Conservation (phyloP, 208 protist species). For the Leishmania arabica region DNA sequence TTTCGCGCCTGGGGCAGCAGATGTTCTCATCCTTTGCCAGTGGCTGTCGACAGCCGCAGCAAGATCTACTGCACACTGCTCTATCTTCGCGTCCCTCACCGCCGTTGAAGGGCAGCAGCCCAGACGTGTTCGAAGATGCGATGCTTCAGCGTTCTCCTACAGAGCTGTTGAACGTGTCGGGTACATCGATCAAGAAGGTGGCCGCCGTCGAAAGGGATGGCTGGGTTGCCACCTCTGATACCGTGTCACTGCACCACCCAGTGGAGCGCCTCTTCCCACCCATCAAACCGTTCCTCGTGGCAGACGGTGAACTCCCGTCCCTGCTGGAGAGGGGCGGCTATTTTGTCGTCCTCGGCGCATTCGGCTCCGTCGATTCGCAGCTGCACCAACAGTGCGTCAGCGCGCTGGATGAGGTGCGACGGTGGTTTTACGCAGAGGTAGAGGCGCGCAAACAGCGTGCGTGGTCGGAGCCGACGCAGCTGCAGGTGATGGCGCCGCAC, state of each 20-base stretch:
- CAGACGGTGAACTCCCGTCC: slow-evolving; percentile 27
- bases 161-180: slow-evolving; percentile 1
- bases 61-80: background rate
- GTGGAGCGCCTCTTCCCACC: slow-evolving; percentile 22
- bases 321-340: slow-evolving; percentile 50
- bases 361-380: slow-evolving; percentile 47
- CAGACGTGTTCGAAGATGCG: slow-evolving; percentile 10
- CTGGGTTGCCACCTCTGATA: background rate
- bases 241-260: slow-evolving; percentile 7
- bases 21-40: slow-evolving; percentile 4
- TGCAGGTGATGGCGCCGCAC: slow-evolving; percentile 29
- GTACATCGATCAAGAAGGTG: background rate
- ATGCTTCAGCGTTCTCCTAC: slow-evolving; percentile 5
- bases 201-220: background rate
- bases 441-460: slow-evolving; percentile 34
- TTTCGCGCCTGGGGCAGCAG: slow-evolving; percentile 4
- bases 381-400: slow-evolving; percentile 49
- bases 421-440: slow-evolving; percentile 49
- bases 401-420: slow-evolving; percentile 43
- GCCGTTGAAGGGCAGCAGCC: slow-evolving; percentile 12
- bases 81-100: slow-evolving; percentile 18
- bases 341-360: slow-evolving; percentile 65
- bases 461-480: slow-evolving; percentile 41
- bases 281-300: slow-evolving; percentile 22
- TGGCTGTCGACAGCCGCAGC: slow-evolving; percentile 13